Evolutionary conservation across 1,284 basidiomycete species (phyloP).

Genomic region (Ustilago trichophora): DNA sequence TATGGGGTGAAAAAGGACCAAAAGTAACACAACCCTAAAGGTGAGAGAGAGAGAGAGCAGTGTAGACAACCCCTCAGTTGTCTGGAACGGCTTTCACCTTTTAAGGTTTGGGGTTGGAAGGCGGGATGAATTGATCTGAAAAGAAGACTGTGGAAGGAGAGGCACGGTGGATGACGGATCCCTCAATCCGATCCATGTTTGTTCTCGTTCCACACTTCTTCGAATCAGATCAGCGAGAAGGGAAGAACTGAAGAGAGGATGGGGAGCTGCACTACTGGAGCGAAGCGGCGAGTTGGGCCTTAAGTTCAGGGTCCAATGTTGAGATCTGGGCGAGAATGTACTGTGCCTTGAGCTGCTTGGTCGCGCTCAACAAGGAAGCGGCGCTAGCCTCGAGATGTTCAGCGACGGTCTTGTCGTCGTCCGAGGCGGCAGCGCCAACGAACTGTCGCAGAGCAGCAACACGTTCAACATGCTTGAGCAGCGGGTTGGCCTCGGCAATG

Average conservation of each 20-base stretch:
- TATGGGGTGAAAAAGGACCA: constrained; percentile 8
- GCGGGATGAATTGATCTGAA: no score
- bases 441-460: constrained; percentile 52
- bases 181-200: constrained; percentile 38
- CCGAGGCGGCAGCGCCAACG: constrained; percentile 47
- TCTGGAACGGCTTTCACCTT: no score
- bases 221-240: no score
- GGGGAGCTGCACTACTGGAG: no score
- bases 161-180: no score
- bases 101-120: no score
- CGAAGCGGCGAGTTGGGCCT: constrained; percentile 41
- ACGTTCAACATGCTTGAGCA: constrained; percentile 57
- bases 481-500: constrained; percentile 62
- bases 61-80: constrained; percentile 33
- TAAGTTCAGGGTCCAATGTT: constrained; percentile 54
- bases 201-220: no score
- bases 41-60: constrained; percentile 1
- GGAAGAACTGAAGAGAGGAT: no score
- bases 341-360: constrained; percentile 52
- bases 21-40: constrained; percentile 3
- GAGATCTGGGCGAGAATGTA: constrained; percentile 60
- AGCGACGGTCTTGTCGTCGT: constrained; percentile 56
- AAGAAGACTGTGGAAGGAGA: no score
- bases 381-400: constrained; percentile 59
- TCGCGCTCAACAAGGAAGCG: constrained; percentile 39